Percentiles rank a stretch among this genome's conserved stretches.
These are phyloP conservation scores for Lactarius pseudohatsudake DNA, from an alignment of 768 basidiomycete species.

Conservation along the genomic window DNA sequence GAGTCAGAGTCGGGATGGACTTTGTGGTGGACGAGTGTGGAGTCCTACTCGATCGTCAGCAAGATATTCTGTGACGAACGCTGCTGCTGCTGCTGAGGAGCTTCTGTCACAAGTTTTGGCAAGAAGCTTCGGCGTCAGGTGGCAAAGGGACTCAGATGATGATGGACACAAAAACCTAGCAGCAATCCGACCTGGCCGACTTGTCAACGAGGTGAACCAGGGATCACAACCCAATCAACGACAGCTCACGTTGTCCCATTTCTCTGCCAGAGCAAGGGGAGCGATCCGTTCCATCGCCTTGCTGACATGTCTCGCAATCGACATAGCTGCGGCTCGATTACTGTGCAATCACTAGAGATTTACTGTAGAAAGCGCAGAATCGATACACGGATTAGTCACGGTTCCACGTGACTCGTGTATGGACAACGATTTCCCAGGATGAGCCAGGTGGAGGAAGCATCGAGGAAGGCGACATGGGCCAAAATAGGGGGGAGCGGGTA, in stretches of 20 bases:
- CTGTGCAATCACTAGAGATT: too few species aligned
- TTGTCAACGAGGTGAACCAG: constrained; percentile 27
- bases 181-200: constrained; percentile 35
- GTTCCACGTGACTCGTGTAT: too few species aligned
- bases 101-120: constrained; percentile 34
- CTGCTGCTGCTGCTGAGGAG: constrained; percentile 36
- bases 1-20: constrained; percentile 7
- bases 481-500: too few species aligned
- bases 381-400: too few species aligned
- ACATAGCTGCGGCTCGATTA: constrained; percentile 26
- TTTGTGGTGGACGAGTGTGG: neutral
- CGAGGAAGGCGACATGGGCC: too few species aligned
- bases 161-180: constrained; percentile 32
- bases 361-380: too few species aligned
- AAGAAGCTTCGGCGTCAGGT: neutral
- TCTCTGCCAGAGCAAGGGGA: constrained; percentile 80
- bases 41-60: constrained; percentile 45
- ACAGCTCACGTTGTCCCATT: constrained; percentile 88
- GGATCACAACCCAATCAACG: constrained; percentile 5
- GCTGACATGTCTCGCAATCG: constrained; percentile 52
- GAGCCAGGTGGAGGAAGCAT: too few species aligned
- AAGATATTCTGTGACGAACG: constrained; percentile 37
- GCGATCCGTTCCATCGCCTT: constrained; percentile 82
- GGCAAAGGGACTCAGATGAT: neutral
- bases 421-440: too few species aligned